Base-by-base conservation (phyloP, 164 flowering plant species). In the Aristolochia contorta region DNA sequence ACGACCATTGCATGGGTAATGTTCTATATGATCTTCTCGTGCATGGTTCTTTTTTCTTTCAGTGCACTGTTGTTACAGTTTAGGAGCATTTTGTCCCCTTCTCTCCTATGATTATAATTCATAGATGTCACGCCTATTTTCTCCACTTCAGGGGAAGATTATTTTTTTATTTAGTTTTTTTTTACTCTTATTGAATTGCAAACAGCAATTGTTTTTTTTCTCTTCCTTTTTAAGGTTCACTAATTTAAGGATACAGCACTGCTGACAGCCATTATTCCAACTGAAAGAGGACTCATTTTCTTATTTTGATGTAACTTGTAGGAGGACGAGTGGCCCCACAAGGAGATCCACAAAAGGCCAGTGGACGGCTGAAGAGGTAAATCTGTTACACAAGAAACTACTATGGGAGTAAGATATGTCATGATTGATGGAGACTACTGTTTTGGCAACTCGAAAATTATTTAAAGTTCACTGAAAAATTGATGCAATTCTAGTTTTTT, bases 241-340 rank as follows among this genome's bases (percentile, higher is more conserved):
- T 15, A 48, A 3, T 15, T 48, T 46, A 46, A 24, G 20, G 20
- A 47, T 22, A 12, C 33, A 32, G 33, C 33, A 32, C 3, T 32
- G 33, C 33, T 32, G 33, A 20, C 46, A 16, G 32, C 16, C 59
- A 24, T 10, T 2, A 13, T 16, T 43, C 21, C 53, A n/a, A 57
- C 63, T 23, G 46, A 59, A 60, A 55, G 19, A 41, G 33, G 49
- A 12, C 52, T 20, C 47, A 45, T 50, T n/a, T 21, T 16, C 52
- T 25, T 45, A 16, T 22, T 37, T 53, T 30, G 23, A 43, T 62
- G 46, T 41, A 20, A 64, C 43, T 50, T 80, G n/a, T 65, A 90
- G 98, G 89, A 85, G 97, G 79, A 88, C 93, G 24, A 78, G 80
- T 78, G 99, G 99, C 62, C 99, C 99, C 30, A 83, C 99, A 49